phyloP scores from a whole-genome alignment of 805 yeast species.

The Starmerella sp. region DNA sequence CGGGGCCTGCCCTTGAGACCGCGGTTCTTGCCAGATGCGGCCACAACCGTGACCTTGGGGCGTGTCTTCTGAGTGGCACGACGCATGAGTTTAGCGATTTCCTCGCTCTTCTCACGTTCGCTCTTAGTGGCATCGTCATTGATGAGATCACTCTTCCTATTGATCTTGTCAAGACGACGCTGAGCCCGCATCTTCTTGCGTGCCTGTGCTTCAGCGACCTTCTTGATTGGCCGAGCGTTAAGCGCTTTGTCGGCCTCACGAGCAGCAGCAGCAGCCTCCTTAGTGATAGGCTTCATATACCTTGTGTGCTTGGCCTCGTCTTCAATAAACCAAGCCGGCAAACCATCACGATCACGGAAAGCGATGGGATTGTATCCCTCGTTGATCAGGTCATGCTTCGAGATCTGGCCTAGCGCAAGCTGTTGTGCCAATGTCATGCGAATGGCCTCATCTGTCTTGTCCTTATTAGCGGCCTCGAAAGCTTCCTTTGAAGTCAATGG shows the following conservation, averaged over 20 bases:
- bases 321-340: conserved; percentile 95
- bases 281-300: conserved; percentile 80
- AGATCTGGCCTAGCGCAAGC: conserved; percentile 77
- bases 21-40: conserved; percentile 73
- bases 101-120: conserved; percentile 90
- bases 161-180: conserved; percentile 72
- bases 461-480: conserved; percentile 23
- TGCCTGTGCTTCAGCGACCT: conserved; percentile 95
- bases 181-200: conserved; percentile 91
- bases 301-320: conserved; percentile 83
- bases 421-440: conserved; percentile 93
- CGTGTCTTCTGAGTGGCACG: conserved; percentile 55
- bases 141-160: conserved; percentile 85
- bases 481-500: conserved; percentile 10
- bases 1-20: conserved; percentile 91
- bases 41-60: conserved; percentile 81
- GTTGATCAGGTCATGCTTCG: conserved; percentile 73
- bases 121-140: conserved; percentile 78
- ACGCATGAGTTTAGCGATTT: conserved; percentile 77
- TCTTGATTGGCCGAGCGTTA: conserved; percentile 96
- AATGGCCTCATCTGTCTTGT: conserved; percentile 28
- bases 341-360: conserved; percentile 78
- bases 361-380: conserved; percentile 89
- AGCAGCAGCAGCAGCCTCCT: conserved; percentile 75
- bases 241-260: conserved; percentile 66